phyloP scores from a whole-genome alignment of 768 basidiomycete species.

The Gautieria morchelliformis region DNA sequence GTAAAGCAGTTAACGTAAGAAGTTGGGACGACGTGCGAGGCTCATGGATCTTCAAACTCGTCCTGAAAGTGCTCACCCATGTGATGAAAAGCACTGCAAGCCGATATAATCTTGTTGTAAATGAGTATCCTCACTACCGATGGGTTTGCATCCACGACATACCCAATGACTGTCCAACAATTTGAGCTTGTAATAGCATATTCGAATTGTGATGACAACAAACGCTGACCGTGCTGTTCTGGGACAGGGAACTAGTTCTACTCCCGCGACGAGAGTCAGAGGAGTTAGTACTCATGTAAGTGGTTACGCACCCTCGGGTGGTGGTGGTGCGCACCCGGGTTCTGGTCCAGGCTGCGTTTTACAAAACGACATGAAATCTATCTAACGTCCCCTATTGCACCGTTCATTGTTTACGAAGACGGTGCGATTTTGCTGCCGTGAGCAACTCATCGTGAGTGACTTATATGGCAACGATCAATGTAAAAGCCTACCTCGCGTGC shows the following conservation, averaged over 20 bases:
- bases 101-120: constrained; percentile 22
- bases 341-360: constrained; percentile 51
- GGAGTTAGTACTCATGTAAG: not conserved
- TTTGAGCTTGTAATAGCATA: no score
- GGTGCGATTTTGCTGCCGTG: constrained; percentile 44
- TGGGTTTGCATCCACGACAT: constrained; percentile 9
- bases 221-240: constrained; percentile 47
- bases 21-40: constrained; percentile 7
- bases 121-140: not conserved
- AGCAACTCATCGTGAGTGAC: not conserved
- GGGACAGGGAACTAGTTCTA: constrained; percentile 69
- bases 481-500: constrained; percentile 45
- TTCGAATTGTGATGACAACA: constrained; percentile 2
- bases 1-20: not conserved
- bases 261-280: not conserved
- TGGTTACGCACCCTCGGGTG: constrained; percentile 41
- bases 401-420: constrained; percentile 62
- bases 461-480: not conserved
- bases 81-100: constrained; percentile 57
- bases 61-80: constrained; percentile 46
- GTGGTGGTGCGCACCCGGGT: constrained; percentile 52
- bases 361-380: constrained; percentile 50
- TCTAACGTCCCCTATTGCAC: constrained; percentile 73
- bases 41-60: constrained; percentile 56
- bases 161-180: constrained; percentile 50